phyloP scores from a whole-genome alignment of 1,284 basidiomycete genomes.

The Prillingera fragicola region DNA sequence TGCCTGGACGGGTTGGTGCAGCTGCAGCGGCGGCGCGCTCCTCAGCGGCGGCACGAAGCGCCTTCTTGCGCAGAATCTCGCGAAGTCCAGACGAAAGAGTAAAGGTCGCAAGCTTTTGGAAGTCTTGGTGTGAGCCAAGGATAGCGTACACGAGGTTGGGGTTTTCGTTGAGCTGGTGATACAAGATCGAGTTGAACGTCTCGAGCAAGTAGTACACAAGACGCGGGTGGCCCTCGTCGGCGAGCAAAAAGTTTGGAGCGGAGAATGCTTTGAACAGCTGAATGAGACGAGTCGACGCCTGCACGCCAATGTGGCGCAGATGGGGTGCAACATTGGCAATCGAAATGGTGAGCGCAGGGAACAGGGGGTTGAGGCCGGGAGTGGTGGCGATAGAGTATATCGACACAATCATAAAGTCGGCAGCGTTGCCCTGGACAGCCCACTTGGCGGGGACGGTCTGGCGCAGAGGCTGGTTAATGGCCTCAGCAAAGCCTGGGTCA shows the following conservation, averaged over 20 bases:
- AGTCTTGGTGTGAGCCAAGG: slow-evolving; percentile 69
- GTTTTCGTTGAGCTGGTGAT: slow-evolving; percentile 64
- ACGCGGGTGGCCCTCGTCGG: slow-evolving; percentile 88
- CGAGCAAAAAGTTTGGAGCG: slow-evolving; percentile 77
- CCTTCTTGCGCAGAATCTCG: slow-evolving; percentile 70
- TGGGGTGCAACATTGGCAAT: slow-evolving; percentile 82
- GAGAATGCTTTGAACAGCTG: slow-evolving; percentile 87
- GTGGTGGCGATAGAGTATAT: slow-evolving; percentile 87
- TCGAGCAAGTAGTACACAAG: slow-evolving; percentile 71
- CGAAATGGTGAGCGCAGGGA: slow-evolving; percentile 83
- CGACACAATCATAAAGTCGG: slow-evolving; percentile 83
- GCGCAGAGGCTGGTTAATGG: slow-evolving; percentile 56
- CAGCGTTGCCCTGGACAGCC: slow-evolving; percentile 64
- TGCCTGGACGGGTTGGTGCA: slow-evolving; percentile 1
- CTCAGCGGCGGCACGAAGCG: slow-evolving; percentile 56
- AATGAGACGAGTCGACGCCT: slow-evolving; percentile 72
- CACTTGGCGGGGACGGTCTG: slow-evolving; percentile 67
- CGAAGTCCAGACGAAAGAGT: slow-evolving; percentile 74
- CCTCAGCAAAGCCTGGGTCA: slow-evolving; percentile 66
- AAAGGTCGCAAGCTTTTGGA: slow-evolving; percentile 84
- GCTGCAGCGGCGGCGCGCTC: slow-evolving; percentile 12
- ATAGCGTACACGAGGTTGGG: slow-evolving; percentile 83
- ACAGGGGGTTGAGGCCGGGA: slow-evolving; percentile 75
- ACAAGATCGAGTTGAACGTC: slow-evolving; percentile 76
- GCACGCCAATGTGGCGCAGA: slow-evolving; percentile 72